Evolutionary conservation across 768 basidiomycete genomes (phyloP).

Genomic region (Kwoniella sp.): DNA sequence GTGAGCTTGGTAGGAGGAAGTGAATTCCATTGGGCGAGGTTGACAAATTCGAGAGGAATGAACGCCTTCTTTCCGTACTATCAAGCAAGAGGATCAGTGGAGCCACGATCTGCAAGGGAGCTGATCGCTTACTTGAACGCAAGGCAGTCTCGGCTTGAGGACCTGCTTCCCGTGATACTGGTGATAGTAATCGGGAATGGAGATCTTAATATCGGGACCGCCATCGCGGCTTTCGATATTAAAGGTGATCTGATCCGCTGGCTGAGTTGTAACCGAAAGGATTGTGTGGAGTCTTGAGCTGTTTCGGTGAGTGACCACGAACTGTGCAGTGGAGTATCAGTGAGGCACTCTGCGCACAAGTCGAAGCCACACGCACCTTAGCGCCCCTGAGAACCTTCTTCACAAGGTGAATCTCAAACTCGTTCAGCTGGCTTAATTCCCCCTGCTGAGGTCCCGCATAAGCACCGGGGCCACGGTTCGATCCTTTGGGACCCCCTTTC

Average conservation of each 20-base stretch:
- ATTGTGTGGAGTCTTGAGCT: slow-evolving; percentile 44
- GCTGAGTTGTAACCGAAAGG: slow-evolving; percentile 40
- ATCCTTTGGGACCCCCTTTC: slow-evolving; percentile 17
- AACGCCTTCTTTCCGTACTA: slow-evolving; percentile 54
- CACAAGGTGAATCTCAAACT: slow-evolving; percentile 27
- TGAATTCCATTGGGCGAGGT: slow-evolving; percentile 49
- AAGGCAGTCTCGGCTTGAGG: slow-evolving; percentile 51
- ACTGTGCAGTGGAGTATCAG: slow-evolving; percentile 27
- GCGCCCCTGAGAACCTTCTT: slow-evolving; percentile 42
- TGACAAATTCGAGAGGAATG: slow-evolving; percentile 53
- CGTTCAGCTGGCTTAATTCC: slow-evolving; percentile 25
- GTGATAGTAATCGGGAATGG: slow-evolving; percentile 44
- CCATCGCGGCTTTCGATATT: slow-evolving; percentile 43
- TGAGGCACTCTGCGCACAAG: not conserved
- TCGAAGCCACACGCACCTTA: slow-evolving; percentile 30
- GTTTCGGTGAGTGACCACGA: slow-evolving; percentile 47
- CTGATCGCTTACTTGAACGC: slow-evolving; percentile 39
- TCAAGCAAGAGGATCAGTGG: slow-evolving; percentile 8
- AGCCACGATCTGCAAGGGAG: not conserved
- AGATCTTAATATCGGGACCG: slow-evolving; percentile 29
- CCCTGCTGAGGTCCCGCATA: slow-evolving; percentile 23
- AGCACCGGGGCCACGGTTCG: slow-evolving; percentile 22
- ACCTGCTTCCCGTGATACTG: slow-evolving; percentile 37
- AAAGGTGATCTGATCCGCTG: slow-evolving; percentile 48
- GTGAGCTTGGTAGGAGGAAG: slow-evolving; percentile 50